Evolutionary conservation across 139 green algal genomes (phyloP), one percentile per base, ranked within the genome.

Genomic region (Mychonastes homosphaera): DNA sequence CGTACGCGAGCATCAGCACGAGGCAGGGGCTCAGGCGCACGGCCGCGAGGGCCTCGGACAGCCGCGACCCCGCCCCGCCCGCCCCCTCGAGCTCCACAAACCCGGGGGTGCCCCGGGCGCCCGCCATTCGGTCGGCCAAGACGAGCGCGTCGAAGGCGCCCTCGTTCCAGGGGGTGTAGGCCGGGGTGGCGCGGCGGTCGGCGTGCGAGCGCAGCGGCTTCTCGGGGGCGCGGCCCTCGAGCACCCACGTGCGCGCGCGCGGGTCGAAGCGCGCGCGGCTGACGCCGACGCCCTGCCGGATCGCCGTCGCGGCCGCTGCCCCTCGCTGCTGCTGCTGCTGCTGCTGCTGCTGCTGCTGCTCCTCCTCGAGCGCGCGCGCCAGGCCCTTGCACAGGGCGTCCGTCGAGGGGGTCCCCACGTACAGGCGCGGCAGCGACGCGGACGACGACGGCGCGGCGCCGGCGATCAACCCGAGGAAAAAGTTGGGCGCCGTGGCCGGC

Each of bases 41-140:
- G 27, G 32, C 26, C 21, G 47, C 16, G 48, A 65, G 40, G 47
- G 35, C 47, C 3, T 26, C 19, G 26, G 28, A 19, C 28, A 65
- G 54, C 47, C 58, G 57, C 9, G 18, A 23, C 6, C 32, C 58
- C 28, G 58, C 47, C n/a, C n/a, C n/a, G 54, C 35, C 44, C 3
- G 58, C 30, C 2, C 47, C 58, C n/a, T 29, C 24, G 18, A 65
- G 16, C 47, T 65, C 58, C 24, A 65, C 39, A 29, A 30, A 58
- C 19, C 58, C 58, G 12, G 58, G 58, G 15, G 35, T 49, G 28
- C 61, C 40, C 61, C 51, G 45, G 19, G 39, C 27, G 9, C 38
- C 67, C 3, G 53, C 58, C 54, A 65, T 66, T 23, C 44, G 51
- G 45, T 75, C 68, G 9, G 68, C 50, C 21, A 75, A 36, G 16